phyloP scores from a whole-genome alignment of 768 basidiomycete species.

The Suillus bovinus region DNA sequence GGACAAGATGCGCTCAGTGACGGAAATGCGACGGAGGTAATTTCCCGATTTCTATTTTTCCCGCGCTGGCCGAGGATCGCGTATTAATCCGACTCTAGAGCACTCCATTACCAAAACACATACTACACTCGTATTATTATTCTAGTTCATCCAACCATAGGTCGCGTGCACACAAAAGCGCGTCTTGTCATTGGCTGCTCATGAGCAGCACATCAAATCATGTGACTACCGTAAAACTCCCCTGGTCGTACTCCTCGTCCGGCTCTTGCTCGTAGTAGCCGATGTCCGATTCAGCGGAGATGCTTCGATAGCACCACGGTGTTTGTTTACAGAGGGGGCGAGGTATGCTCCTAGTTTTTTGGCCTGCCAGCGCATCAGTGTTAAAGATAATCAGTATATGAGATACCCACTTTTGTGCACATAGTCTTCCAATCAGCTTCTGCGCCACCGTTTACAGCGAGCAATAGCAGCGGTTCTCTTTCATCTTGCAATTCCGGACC shows the following conservation, averaged over 20 bases:
- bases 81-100: conserved; percentile 1
- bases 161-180: conserved; percentile 4
- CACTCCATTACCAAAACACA: not conserved
- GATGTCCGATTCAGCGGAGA: conserved; percentile 9
- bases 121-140: not conserved
- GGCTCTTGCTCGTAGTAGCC: conserved; percentile 19
- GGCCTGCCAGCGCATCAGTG: conserved; percentile 20
- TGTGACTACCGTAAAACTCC: conserved; percentile 9
- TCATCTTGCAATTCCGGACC: conserved; percentile 26
- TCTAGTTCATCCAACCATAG: not conserved
- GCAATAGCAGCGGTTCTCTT: conserved; percentile 61
- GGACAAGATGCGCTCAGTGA: not conserved
- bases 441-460: conserved; percentile 65
- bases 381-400: not conserved
- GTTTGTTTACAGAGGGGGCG: conserved; percentile 39
- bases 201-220: not conserved
- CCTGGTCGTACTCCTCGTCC: conserved; percentile 29
- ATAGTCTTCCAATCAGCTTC: conserved; percentile 68
- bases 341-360: conserved; percentile 33
- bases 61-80: not conserved
- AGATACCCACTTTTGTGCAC: conserved; percentile 52
- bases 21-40: not conserved
- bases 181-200: conserved; percentile 1
- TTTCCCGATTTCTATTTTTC: conserved; percentile 9
- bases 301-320: conserved; percentile 30